Conservation (phyloP, 2,329 filamentous ascomycete species). For the Apiospora kogelbergensis region DNA sequence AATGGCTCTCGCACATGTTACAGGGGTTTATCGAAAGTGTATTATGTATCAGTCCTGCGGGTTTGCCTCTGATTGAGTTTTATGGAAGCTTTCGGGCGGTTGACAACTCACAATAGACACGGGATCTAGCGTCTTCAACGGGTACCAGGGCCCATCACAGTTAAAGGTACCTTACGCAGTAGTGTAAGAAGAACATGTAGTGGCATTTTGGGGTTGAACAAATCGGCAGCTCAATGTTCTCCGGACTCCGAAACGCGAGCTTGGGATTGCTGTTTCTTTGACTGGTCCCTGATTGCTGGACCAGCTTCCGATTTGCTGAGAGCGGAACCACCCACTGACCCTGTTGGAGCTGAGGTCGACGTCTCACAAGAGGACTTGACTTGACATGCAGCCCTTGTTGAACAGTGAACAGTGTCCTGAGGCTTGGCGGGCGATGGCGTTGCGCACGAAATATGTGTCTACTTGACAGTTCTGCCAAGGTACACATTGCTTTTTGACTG, state of each 20-base stretch:
- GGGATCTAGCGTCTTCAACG: not conserved
- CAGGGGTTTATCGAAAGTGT: not conserved
- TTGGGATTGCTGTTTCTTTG: not conserved
- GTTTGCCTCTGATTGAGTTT: not conserved
- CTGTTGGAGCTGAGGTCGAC: not conserved
- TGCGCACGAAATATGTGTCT: not conserved
- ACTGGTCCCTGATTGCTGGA: constrained; percentile 5
- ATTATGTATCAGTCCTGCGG: not conserved
- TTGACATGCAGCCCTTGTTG: not conserved
- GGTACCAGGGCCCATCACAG: not conserved
- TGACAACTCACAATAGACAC: not conserved
- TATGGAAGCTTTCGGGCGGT: not conserved
- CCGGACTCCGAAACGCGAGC: not conserved
- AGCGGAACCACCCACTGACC: not conserved
- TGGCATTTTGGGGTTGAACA: not conserved
- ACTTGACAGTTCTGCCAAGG: not conserved
- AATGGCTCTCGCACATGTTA: not conserved
- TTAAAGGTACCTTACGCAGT: not conserved
- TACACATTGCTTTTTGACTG: not conserved
- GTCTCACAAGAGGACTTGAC: not conserved
- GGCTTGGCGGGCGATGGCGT: not conserved
- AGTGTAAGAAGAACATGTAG: too few species aligned
- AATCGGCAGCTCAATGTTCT: not conserved
- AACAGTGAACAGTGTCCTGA: too few species aligned
- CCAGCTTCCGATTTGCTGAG: constrained; percentile 3